phyloP scores from a whole-genome alignment of 1,284 basidiomycete species.

The Pseudozyma hubeiensis region DNA sequence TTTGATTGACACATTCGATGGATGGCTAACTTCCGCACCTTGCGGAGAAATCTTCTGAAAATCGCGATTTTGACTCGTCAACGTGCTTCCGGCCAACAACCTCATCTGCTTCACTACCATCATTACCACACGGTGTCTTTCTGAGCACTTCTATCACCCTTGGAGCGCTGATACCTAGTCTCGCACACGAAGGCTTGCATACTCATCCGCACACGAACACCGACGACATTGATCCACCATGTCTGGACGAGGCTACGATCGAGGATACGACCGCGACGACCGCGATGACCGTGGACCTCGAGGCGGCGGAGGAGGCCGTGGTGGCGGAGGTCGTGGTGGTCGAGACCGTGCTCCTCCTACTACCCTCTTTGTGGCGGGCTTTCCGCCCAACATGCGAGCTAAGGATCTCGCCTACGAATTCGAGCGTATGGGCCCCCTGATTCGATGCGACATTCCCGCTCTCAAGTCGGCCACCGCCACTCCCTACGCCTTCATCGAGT shows the following conservation, averaged over 20 bases:
- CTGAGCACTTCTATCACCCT: too few relatives aligned
- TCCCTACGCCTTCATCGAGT: constrained; percentile 64
- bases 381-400: constrained; percentile 60
- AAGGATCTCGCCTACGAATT: constrained; percentile 64
- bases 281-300: constrained; percentile 40
- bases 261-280: constrained; percentile 42
- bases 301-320: constrained; percentile 30
- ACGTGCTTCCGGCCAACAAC: too few relatives aligned
- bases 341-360: constrained; percentile 42
- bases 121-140: too few relatives aligned
- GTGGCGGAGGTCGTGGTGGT: constrained; percentile 28
- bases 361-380: constrained; percentile 57
- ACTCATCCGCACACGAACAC: not conserved
- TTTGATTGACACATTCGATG: not conserved
- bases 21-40: not conserved
- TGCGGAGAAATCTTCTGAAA: constrained; percentile 21
- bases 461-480: constrained; percentile 51
- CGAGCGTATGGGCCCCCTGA: constrained; percentile 58
- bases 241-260: constrained; percentile 41
- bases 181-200: too few relatives aligned
- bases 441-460: constrained; percentile 65
- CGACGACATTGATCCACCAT: constrained; percentile 9
- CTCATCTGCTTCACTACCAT: not conserved
- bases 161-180: too few relatives aligned
- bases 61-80: not conserved